Conservation (phyloP, 1,284 basidiomycete species). For the Ustanciosporium gigantosporum region DNA sequence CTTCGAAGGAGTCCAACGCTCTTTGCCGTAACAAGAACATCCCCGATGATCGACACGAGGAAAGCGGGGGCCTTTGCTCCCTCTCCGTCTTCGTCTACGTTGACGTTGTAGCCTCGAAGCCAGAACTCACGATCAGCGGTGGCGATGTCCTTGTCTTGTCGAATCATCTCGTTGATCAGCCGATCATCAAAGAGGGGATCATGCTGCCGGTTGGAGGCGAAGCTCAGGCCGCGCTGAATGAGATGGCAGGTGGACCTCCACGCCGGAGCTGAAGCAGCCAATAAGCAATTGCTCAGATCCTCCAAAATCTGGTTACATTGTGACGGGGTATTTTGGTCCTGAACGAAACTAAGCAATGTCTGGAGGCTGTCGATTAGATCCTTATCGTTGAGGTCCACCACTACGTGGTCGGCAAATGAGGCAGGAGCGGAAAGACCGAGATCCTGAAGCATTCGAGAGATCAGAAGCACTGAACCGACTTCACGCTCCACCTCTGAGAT, state of each 20-base stretch:
- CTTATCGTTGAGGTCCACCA: constrained; percentile 9
- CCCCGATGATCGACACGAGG: constrained; percentile 15
- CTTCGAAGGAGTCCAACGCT: constrained; percentile 35
- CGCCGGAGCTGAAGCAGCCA: constrained; percentile 22
- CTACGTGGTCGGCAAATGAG: not conserved
- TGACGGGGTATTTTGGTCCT: constrained; percentile 9
- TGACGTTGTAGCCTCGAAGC: constrained; percentile 10
- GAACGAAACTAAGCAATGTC: constrained; percentile 24
- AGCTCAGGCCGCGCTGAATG: constrained; percentile 26
- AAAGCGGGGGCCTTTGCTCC: constrained; percentile 11
- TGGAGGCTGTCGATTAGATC: constrained; percentile 33
- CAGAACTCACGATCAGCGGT: constrained; percentile 27
- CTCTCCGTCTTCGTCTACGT: not conserved
- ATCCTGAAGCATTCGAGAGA: constrained; percentile 6
- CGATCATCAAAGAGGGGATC: constrained; percentile 26
- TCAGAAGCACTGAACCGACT: constrained; percentile 11
- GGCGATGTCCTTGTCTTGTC: constrained; percentile 10
- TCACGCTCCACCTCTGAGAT: constrained; percentile 9
- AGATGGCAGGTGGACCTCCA: constrained; percentile 23
- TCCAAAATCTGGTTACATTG: constrained; percentile 5
- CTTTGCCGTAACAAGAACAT: constrained; percentile 29
- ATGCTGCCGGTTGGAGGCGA: constrained; percentile 17
- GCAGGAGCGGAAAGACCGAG: constrained; percentile 11
- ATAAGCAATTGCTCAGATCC: constrained; percentile 26
- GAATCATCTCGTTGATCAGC: constrained; percentile 20